Evolutionary conservation across 176 grass and related monocot genomes (phyloP).

Genomic region (Zoysia japonica): DNA sequence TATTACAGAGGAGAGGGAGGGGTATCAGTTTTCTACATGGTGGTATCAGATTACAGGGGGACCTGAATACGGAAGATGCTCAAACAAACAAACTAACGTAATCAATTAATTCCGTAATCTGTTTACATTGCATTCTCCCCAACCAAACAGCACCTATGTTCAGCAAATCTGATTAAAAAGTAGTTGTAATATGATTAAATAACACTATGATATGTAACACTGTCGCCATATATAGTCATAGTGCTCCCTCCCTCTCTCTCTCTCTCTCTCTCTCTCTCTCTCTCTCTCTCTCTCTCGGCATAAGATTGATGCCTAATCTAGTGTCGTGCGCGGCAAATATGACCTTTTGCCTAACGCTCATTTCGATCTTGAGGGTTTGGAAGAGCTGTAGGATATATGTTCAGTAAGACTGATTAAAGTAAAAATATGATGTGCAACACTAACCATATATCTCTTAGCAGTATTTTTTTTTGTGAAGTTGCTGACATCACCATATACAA

Average conservation of each 20-base stretch:
- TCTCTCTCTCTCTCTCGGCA: not conserved
- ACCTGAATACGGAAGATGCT: too few relatives aligned
- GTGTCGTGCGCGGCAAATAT: slow-evolving; percentile 60
- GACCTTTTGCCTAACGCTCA: slow-evolving; percentile 89
- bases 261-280: too few relatives aligned
- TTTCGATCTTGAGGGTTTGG: slow-evolving; percentile 90
- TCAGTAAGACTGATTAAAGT: slow-evolving; percentile 3
- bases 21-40: too few relatives aligned
- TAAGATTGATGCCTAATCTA: not conserved
- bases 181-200: not conserved
- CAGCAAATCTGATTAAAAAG: not conserved
- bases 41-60: too few relatives aligned
- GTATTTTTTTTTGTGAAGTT: not conserved
- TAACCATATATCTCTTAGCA: not conserved
- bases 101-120: too few relatives aligned
- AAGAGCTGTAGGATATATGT: slow-evolving; percentile 55
- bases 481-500: slow-evolving; percentile 16
- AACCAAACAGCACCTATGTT: not conserved
- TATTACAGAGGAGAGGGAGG: too few relatives aligned
- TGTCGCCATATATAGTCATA: not conserved
- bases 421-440: slow-evolving; percentile 11
- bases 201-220: slow-evolving; percentile 4
- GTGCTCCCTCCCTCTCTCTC: too few relatives aligned
- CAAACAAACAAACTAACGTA: too few relatives aligned
- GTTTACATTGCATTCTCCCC: too few relatives aligned